Base-by-base conservation (phyloP, 2,329 filamentous ascomycete genomes). In the Ascochyta lentis region DNA sequence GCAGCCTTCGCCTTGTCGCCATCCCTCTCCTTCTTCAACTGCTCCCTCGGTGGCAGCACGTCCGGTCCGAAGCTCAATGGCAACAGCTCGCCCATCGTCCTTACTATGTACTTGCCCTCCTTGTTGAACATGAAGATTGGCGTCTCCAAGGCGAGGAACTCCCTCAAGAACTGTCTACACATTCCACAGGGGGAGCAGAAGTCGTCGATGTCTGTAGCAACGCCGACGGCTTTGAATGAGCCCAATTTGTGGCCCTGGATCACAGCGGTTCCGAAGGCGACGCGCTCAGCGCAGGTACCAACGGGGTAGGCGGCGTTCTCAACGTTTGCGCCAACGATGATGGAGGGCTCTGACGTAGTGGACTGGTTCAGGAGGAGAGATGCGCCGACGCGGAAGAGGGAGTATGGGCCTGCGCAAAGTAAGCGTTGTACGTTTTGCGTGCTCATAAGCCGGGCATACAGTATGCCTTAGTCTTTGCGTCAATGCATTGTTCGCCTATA, bases 281-380 rank as follows among this genome's bases (percentile, higher is more conserved):
- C 91, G 55, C 94, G 83, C 83, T 99, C 95, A 13, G 95, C 95
- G 76, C 95, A 98, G 3, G 91, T 96, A n/a, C 92, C 92, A 6
- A 97, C 93, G 0, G 95, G 94, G 73, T 96, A 98, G 26, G 89
- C 82, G 1, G 92, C 93, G 73, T 98, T 97, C 79, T 99, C 95
- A 59, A 98, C 67, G 52, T 78, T 78, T 60, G 91, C 92, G 50
- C 95, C 95, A 41, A 84, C 80, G 54, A 92, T 82, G 64, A 82
- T 86, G 54, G 66, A 81, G 77, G 8, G 66, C 37, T 38, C 41
- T 8, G 63, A 53, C 15, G 59, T 43, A 10, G 61, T 59, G 49
- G 59, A 57, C 9, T 63, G 62, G 44, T 69, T 54, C 19, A 76
- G 61, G 59, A 98, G 86, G 58, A 98, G 78, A 31, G 90, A 88